Percentiles rank a stretch among this genome's conserved stretches.
phyloP scores from a whole-genome alignment of 768 basidiomycete species.

The Kwoniella sp. region DNA sequence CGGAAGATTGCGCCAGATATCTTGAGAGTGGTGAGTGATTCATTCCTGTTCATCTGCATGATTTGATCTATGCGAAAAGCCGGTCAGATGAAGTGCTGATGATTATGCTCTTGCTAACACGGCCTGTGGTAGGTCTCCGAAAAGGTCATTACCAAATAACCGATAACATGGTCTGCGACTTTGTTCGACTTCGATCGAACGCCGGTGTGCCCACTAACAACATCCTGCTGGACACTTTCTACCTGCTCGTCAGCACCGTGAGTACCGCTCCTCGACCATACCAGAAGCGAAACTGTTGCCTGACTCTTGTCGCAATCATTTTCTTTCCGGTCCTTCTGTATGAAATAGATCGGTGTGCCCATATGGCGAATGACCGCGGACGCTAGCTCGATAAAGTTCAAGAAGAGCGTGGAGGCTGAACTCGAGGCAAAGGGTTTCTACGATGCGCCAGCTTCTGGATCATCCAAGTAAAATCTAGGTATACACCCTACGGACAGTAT shows the following conservation, averaged over 20 bases:
- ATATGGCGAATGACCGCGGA: conserved; percentile 54
- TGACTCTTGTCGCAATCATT: too few species aligned
- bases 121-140: conserved; percentile 63
- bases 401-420: conserved; percentile 26
- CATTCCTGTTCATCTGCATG: too few species aligned
- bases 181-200: conserved; percentile 70
- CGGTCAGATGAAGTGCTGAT: too few species aligned
- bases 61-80: too few species aligned
- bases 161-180: conserved; percentile 66
- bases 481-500: too few species aligned
- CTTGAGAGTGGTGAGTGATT: conserved; percentile 64
- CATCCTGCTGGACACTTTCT: conserved; percentile 63
- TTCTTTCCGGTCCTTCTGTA: conserved; percentile 3
- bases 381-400: conserved; percentile 21
- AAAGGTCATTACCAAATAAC: conserved; percentile 74
- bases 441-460: background rate
- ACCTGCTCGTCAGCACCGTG: conserved; percentile 59
- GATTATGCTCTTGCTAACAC: background rate
- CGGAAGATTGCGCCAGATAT: conserved; percentile 66
- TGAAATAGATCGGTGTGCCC: conserved; percentile 49
- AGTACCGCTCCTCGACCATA: too few species aligned
- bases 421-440: conserved; percentile 32
- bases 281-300: too few species aligned
- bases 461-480: background rate
- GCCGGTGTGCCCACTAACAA: conserved; percentile 68